Base-by-base conservation (phyloP, 1,139 yeast genomes). In the Nadsonia starkeyi-henricii region DNA sequence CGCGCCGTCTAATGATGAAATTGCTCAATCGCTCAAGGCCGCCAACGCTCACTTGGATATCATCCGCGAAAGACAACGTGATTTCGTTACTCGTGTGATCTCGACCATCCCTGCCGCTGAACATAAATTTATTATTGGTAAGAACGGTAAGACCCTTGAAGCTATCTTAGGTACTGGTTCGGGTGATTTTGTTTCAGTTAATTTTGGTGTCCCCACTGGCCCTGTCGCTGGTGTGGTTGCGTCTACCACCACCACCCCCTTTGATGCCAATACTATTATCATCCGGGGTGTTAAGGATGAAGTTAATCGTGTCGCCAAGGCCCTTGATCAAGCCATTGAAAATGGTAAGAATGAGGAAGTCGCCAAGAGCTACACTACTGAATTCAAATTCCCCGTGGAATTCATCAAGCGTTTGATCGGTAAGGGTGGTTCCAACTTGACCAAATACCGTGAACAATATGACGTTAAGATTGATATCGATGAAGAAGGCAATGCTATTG, bases 331-430 rank as follows among this genome's bases (percentile, higher is more conserved):
- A 48, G 72, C 79, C 12, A 69, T 84, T 53, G 74, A 73, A 49
- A 91, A 84, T 54, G 78, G 82, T 47, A 75, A 77, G 58, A 79
- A 80, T 58, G 74, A 77, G 57, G 81, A 75, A 51, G 72, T 70
- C 50, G 75, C 78, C 26, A 76, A 80, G 52, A 75, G 76, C 47
- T 84, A 75, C 64, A 67, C 71, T 47, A 65, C 78, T 20, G 68
- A 74, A 42, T 66, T 78, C 55, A 71, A 70, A 44, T 80, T 86
- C 59, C 95, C 96, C 52, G 66, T 78, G 1, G 69, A 73, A 50
- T 76, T 78, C 45, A 71, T 89, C 52, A 75, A 93, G 43, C 80
- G 94, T 65, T 73, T 93, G 50, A 86, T 93, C 64, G 99, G 98
- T 56, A 84, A 82, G 63, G 85, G 78, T 53, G 98, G 98, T 51